Percentiles rank a stretch among this genome's conserved stretches.
Evolutionary conservation across 441 rosid genomes (phyloP).

Genomic region (Viola pubescens): DNA sequence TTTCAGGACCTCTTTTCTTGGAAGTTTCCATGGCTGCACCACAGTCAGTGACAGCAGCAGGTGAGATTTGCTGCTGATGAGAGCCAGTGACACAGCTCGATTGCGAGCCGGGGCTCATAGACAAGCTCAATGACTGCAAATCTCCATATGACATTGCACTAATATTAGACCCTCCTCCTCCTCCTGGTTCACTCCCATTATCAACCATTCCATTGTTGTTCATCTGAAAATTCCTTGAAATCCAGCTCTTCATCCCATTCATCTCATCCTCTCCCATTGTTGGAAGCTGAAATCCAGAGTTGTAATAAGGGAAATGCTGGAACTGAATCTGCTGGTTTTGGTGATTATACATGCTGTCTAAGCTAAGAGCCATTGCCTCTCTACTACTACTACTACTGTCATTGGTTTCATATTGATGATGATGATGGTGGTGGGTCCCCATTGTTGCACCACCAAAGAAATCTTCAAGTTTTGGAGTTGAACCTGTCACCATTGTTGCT

Average conservation of each 20-base stretch:
- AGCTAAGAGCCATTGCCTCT: constrained; percentile 72
- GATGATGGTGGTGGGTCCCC: constrained; percentile 66
- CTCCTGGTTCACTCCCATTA: constrained; percentile 29
- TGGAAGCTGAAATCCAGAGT: constrained; percentile 31
- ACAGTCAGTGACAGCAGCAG: constrained; percentile 33
- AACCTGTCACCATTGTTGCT: constrained; percentile 25
- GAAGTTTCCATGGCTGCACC: constrained; percentile 32
- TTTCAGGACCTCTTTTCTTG: constrained; percentile 76
- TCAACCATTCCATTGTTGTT: constrained; percentile 37
- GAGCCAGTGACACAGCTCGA: constrained; percentile 77
- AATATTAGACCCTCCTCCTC: constrained; percentile 21
- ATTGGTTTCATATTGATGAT: constrained; percentile 42
- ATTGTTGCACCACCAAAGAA: constrained; percentile 66
- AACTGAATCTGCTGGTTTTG: constrained; percentile 28
- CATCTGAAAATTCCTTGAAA: constrained; percentile 34
- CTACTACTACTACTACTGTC: constrained; percentile 24
- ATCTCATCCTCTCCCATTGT: constrained; percentile 26
- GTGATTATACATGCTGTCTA: constrained; percentile 61
- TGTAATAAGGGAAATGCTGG: constrained; percentile 29
- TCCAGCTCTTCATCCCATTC: constrained; percentile 41
- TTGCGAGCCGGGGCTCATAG: constrained; percentile 98
- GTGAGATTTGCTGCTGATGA: constrained; percentile 36
- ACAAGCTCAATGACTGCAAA: constrained; percentile 80
- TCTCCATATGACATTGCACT: constrained; percentile 60
- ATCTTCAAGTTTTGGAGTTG: constrained; percentile 90